These are phyloP conservation scores for Caryopteris hybrid DNA, from an alignment of 305 asterid species.

Conservation along the genomic window DNA sequence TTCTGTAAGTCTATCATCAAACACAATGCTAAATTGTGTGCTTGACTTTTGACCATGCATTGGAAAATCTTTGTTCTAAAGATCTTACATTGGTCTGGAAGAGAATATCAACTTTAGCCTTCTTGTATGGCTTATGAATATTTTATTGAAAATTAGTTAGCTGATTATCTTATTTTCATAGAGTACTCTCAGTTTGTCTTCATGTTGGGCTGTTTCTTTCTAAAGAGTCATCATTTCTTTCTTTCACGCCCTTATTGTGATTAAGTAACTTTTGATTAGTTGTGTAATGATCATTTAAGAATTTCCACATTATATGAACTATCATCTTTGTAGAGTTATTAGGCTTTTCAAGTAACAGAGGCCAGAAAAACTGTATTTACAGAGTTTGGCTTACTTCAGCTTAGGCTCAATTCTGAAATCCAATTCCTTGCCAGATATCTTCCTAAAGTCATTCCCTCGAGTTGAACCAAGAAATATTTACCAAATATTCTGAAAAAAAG, in stretches of 20 bases:
- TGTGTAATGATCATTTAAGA: slow-evolving; percentile 3
- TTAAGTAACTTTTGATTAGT: slow-evolving; percentile 1
- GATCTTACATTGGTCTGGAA: neutral
- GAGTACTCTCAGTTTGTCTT: slow-evolving; percentile 1
- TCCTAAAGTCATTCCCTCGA: neutral
- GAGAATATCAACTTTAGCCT: slow-evolving; percentile 5
- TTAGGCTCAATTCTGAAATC: neutral
- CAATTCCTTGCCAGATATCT: neutral
- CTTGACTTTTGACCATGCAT: neutral
- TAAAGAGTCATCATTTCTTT: neutral
- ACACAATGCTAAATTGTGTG: neutral
- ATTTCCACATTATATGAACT: slow-evolving; percentile 6
- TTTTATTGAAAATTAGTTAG: neutral
- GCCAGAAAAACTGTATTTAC: neutral
- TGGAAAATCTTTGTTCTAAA: neutral
- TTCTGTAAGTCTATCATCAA: neutral
- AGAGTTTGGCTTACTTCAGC: neutral
- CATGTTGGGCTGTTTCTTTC: slow-evolving; percentile 2
- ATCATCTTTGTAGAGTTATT: slow-evolving; percentile 4
- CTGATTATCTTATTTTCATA: slow-evolving; percentile 5
- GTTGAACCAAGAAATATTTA: neutral
- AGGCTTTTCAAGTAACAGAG: slow-evolving; percentile 7
- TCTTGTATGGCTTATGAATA: slow-evolving; percentile 13
- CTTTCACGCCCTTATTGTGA: neutral
- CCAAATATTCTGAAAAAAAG: neutral